Evolutionary conservation across 2,329 filamentous ascomycete species (phyloP).

Genomic region (Xylaria hypoxylon): DNA sequence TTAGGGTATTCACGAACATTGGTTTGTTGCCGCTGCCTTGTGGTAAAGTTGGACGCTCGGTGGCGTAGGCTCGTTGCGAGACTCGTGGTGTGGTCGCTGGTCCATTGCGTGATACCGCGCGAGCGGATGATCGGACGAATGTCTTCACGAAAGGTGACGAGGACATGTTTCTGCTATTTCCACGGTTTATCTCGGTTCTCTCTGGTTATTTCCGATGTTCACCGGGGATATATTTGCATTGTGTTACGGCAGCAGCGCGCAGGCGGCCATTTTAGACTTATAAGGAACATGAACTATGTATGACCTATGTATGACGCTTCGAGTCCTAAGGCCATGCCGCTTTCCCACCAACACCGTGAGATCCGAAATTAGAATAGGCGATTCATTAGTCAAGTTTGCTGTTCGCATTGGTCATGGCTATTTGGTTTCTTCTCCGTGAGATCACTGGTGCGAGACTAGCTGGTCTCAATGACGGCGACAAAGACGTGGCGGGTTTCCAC

Average conservation of each 20-base stretch:
- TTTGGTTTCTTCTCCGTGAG: background rate
- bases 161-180: conserved; percentile 11
- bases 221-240: background rate
- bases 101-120: conserved; percentile 9
- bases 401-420: background rate
- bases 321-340: background rate
- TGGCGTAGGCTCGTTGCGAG: conserved; percentile 26
- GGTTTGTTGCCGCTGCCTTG: conserved; percentile 22
- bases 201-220: background rate
- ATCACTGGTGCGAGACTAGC: conserved; percentile 2
- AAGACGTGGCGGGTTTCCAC: background rate
- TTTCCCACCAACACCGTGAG: background rate
- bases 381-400: background rate
- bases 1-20: conserved; percentile 25
- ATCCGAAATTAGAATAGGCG: conserved; percentile 1
- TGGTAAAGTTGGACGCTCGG: conserved; percentile 22
- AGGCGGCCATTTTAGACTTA: background rate
- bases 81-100: background rate
- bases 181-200: background rate
- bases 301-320: conserved; percentile 33
- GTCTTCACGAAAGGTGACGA: conserved; percentile 18
- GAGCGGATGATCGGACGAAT: conserved; percentile 10
- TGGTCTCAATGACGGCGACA: conserved; percentile 23
- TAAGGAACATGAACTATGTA: background rate
- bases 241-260: background rate